Percentiles rank a stretch among this genome's conserved stretches.
Conservation (phyloP, 2,329 filamentous ascomycete genomes). For the Botrytis tulipae region DNA sequence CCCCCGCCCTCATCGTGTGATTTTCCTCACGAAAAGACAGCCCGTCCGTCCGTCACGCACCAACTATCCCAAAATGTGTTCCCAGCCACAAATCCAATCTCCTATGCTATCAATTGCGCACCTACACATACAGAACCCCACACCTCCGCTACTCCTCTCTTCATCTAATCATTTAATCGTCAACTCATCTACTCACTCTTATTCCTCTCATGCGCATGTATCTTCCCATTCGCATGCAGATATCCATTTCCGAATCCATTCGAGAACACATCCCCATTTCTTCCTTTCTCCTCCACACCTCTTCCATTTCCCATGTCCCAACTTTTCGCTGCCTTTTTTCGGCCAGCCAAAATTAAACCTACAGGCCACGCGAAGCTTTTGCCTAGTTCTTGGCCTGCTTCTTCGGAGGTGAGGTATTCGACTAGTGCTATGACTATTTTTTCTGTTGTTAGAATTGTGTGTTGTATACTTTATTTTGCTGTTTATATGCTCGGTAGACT, state of each 20-base stretch:
- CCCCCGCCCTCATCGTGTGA: neutral
- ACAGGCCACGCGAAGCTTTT: conserved; percentile 37
- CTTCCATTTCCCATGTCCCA: neutral
- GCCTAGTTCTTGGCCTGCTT: conserved; percentile 34
- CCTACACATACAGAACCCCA: neutral
- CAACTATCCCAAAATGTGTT: neutral
- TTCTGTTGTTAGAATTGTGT: neutral
- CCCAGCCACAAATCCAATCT: neutral
- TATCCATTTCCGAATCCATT: conserved; percentile 15
- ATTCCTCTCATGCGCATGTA: neutral
- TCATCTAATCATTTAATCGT: neutral
- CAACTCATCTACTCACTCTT: neutral
- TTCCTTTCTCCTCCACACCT: neutral
- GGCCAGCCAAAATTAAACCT: conserved; percentile 23
- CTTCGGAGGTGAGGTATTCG: conserved; percentile 39
- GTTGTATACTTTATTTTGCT: neutral
- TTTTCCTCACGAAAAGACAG: neutral
- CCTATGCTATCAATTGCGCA: neutral
- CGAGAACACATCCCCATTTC: neutral
- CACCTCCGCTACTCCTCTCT: neutral
- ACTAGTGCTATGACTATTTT: conserved; percentile 37
- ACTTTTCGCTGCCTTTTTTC: neutral
- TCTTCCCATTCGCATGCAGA: conserved; percentile 19
- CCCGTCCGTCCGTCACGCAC: neutral
- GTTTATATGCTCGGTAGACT: neutral